phyloP scores from a whole-genome alignment of 805 yeast genomes.

The Metschnikowia drakensbergensis region DNA sequence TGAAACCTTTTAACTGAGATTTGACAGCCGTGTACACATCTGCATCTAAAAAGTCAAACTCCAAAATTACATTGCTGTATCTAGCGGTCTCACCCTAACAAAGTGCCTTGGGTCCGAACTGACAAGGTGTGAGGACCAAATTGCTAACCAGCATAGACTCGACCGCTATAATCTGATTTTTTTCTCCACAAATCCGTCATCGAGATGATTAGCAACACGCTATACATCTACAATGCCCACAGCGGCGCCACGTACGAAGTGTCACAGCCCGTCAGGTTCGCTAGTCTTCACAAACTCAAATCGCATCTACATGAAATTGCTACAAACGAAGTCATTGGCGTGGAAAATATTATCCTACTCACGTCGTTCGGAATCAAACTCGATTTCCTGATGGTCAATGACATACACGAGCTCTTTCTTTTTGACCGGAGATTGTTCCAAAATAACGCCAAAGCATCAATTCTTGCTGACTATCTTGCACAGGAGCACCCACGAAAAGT shows the following conservation, averaged over 20 bases:
- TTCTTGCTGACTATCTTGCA: slow-evolving; percentile 8
- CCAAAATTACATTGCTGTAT: too few species aligned
- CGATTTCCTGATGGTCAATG: slow-evolving; percentile 49
- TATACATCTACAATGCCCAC: slow-evolving; percentile 33
- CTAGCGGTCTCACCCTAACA: too few species aligned
- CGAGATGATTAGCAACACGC: neutral
- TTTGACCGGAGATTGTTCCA: slow-evolving; percentile 59
- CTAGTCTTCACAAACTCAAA: slow-evolving; percentile 32
- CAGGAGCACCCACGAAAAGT: slow-evolving; percentile 1
- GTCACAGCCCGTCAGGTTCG: slow-evolving; percentile 41
- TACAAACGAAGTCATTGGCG: slow-evolving; percentile 19
- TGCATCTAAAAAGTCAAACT: too few species aligned
- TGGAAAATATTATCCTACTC: slow-evolving; percentile 45
- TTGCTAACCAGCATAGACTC: too few species aligned
- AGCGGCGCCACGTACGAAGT: slow-evolving; percentile 31
- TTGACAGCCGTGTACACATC: too few species aligned
- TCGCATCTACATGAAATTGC: slow-evolving; percentile 27
- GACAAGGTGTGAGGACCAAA: too few species aligned
- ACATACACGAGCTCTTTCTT: slow-evolving; percentile 53
- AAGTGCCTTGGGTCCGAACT: too few species aligned
- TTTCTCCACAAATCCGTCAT: neutral
- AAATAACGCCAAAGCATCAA: slow-evolving; percentile 18
- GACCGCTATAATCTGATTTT: too few species aligned
- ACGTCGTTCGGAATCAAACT: slow-evolving; percentile 65
- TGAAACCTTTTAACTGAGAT: too few species aligned